Percentiles rank a stretch among this genome's conserved stretches.
phyloP scores from a whole-genome alignment of 2,329 filamentous ascomycete species.

The Lecanoromycetidae sp. region DNA sequence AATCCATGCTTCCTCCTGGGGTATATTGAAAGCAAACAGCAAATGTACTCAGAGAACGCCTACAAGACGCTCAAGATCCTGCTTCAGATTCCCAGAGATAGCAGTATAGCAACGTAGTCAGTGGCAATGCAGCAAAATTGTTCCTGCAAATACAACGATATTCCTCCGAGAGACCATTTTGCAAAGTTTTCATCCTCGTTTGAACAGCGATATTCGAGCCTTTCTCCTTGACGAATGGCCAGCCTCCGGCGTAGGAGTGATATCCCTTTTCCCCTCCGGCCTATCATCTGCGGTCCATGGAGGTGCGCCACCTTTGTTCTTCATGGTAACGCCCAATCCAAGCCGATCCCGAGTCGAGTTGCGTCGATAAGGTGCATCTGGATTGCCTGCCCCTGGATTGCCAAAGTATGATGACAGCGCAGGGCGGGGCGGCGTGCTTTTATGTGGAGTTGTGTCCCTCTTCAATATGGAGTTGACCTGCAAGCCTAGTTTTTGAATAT shows the following conservation, averaged over 20 bases:
- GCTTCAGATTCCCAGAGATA: too few species aligned
- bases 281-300: background rate
- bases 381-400: background rate
- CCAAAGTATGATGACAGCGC: background rate
- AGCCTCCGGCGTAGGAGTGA: conserved; percentile 8
- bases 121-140: background rate
- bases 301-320: conserved; percentile 3
- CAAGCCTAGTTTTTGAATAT: background rate
- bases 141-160: background rate
- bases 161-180: background rate
- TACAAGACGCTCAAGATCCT: too few species aligned
- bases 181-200: background rate
- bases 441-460: background rate
- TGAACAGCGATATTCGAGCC: conserved; percentile 2
- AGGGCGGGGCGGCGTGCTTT: background rate
- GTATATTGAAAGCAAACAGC: too few species aligned
- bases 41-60: too few species aligned
- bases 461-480: background rate
- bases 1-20: too few species aligned
- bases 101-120: too few species aligned
- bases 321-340: conserved; percentile 1
- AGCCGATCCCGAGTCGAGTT: background rate
- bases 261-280: background rate
- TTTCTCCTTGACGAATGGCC: conserved; percentile 2
- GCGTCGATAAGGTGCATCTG: background rate